Evolutionary conservation across 2,329 filamentous ascomycete species (phyloP).

Genomic region (Aspergillus texensis): DNA sequence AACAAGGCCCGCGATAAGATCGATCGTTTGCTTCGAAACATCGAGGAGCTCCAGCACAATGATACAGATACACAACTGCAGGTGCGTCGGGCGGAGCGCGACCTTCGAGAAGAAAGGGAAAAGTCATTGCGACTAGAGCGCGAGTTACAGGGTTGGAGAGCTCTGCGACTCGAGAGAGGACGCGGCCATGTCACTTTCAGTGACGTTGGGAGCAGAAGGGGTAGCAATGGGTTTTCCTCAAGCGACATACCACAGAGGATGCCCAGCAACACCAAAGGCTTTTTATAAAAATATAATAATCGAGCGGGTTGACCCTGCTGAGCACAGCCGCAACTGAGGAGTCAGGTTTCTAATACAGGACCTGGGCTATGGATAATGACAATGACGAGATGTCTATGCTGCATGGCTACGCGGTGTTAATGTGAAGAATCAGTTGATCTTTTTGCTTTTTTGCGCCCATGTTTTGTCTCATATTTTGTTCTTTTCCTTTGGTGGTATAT

Average conservation of each 20-base stretch:
- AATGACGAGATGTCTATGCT: constrained; percentile 17
- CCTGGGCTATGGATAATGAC: constrained; percentile 20
- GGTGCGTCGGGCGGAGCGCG: constrained; percentile 83
- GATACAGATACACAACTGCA: constrained; percentile 81
- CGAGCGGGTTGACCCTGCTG: constrained; percentile 19
- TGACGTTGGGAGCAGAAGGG: constrained; percentile 43
- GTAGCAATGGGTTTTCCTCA: constrained; percentile 42
- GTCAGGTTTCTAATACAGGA: constrained; percentile 12
- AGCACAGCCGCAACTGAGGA: constrained; percentile 13
- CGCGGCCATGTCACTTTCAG: constrained; percentile 37
- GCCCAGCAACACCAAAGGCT: constrained; percentile 77
- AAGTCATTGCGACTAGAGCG: constrained; percentile 79
- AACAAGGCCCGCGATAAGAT: constrained; percentile 85
- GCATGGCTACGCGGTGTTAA: constrained; percentile 6
- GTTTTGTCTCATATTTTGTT: not conserved
- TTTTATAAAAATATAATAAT: constrained; percentile 55
- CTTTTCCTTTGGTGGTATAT: not conserved
- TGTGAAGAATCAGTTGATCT: constrained; percentile 1
- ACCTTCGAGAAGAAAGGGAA: constrained; percentile 86
- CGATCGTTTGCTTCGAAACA: constrained; percentile 83
- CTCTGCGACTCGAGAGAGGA: constrained; percentile 65
- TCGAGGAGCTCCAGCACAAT: constrained; percentile 89
- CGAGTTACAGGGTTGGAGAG: constrained; percentile 82
- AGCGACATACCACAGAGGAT: constrained; percentile 65
- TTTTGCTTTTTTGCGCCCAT: not conserved